Evolutionary conservation across 192 early-diverging fungal genomes (phyloP), one percentile per base, ranked within the genome.

Genomic region (Backusella australiensis): DNA sequence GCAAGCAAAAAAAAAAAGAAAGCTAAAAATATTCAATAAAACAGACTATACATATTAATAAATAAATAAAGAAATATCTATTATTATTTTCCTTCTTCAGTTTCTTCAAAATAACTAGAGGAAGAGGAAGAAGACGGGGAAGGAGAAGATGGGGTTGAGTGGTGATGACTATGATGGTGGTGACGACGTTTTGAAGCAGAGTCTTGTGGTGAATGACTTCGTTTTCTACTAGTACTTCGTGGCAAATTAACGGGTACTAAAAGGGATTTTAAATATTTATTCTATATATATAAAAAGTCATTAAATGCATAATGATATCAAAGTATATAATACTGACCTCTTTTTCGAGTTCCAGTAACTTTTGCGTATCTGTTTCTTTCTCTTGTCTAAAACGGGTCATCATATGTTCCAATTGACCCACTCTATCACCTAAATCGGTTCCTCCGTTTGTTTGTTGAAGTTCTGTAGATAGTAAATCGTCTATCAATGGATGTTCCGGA

Each of bases 111-210:
- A 29, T 23, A 63, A 63, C 21, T 63, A 8, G 56, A 63, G 14
- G 56, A 63, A 32, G 56, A 63, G 8, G 21, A 21, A 21, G 52
- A 56, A 21, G 53, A 29, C 1, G 8, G 9, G 9, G 53, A 56
- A 21, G 19, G 42, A 5, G 42, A 49, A 49, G 36, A 41, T 70
- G 36, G 75, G 85, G 49, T 86, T 87, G 77, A 91, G 94, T 41
- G 95, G 94, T 29, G 93, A 94, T 76, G 94, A 97, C 80, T 93
- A 95, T 74, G 96, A 96, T 81, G 96, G 96, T 80, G 93, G 92
- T 21, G 97, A 96, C 71, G 96, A 96, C 77, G 86, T 86, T 35
- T 83, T 84, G 26, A 91, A 91, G 46, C 15, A 49, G 46, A 49
- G 0, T 35, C 56, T 63, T 26, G 56, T 63, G 56, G 56, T 63